Evolutionary conservation across 805 yeast genomes (phyloP).

Genomic region (Yarrowia divulgata): DNA sequence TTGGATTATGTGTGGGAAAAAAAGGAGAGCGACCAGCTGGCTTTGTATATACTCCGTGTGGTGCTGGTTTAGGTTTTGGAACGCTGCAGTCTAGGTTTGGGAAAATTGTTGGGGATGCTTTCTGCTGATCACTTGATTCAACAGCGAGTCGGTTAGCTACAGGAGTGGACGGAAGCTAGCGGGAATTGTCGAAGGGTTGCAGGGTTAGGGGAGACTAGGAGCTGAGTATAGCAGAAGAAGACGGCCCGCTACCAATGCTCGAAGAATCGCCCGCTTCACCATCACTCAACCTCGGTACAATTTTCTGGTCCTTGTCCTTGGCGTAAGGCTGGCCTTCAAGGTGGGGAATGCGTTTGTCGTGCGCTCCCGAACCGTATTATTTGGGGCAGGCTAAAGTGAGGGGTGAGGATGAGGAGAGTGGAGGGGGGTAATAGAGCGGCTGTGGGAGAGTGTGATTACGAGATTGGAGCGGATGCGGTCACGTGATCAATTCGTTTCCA

Average conservation of each 20-base stretch:
- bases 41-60: slow-evolving; percentile 31
- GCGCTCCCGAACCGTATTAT: slow-evolving; percentile 11
- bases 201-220: too few species aligned
- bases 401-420: slow-evolving; percentile 16
- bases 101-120: slow-evolving; percentile 36
- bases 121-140: slow-evolving; percentile 26
- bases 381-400: slow-evolving; percentile 36
- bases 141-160: background rate
- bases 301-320: background rate
- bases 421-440: background rate
- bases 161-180: background rate
- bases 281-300: background rate
- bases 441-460: too few species aligned
- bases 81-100: slow-evolving; percentile 20
- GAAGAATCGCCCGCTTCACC: too few species aligned
- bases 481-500: too few species aligned
- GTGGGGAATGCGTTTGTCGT: slow-evolving; percentile 35
- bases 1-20: background rate
- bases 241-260: too few species aligned
- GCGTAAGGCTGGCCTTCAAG: slow-evolving; percentile 38
- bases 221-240: too few species aligned
- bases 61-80: slow-evolving; percentile 27
- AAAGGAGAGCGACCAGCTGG: background rate
- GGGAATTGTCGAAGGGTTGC: background rate
- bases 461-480: too few species aligned